Conservation (phyloP, 148 eudicot genomes). For the Nepenthes mirabilis region DNA sequence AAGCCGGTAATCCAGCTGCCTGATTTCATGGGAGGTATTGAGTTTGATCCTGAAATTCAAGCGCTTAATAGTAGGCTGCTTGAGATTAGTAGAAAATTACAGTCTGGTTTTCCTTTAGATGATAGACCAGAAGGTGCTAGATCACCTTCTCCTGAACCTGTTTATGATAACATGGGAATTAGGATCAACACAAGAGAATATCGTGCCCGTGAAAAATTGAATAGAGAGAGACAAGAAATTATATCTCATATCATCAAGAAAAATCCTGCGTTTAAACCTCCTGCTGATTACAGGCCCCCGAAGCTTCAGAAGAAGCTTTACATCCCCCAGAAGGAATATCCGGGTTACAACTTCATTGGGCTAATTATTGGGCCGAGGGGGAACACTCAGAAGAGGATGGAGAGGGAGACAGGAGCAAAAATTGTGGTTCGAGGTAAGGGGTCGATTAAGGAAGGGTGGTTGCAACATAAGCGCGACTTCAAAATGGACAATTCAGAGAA, state of each 20-base stretch:
- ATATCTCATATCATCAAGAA: slow-evolving; percentile 63
- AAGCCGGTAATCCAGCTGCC: slow-evolving; percentile 56
- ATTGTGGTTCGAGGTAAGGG: slow-evolving; percentile 90
- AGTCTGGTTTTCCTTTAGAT: slow-evolving; percentile 55
- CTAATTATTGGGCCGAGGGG: slow-evolving; percentile 89
- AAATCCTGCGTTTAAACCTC: slow-evolving; percentile 78
- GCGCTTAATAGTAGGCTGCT: slow-evolving; percentile 47
- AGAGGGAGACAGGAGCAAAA: slow-evolving; percentile 85
- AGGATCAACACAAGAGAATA: slow-evolving; percentile 79
- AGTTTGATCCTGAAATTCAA: slow-evolving; percentile 69
- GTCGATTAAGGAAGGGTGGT: slow-evolving; percentile 64
- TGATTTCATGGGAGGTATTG: slow-evolving; percentile 87
- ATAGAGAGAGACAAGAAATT: slow-evolving; percentile 61
- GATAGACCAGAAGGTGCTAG: slow-evolving; percentile 75
- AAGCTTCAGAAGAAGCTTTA: slow-evolving; percentile 80
- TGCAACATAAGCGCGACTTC: slow-evolving; percentile 62
- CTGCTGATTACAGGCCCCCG: slow-evolving; percentile 78
- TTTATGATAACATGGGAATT: slow-evolving; percentile 74
- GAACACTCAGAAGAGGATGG: slow-evolving; percentile 88
- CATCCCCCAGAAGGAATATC: slow-evolving; percentile 84
- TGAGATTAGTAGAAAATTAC: slow-evolving; percentile 65
- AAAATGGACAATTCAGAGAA: slow-evolving; percentile 67
- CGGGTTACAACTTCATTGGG: slow-evolving; percentile 83
- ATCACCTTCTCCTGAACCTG: slow-evolving; percentile 84
- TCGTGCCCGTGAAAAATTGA: slow-evolving; percentile 65